Percentiles rank a stretch among this genome's conserved stretches.
These are phyloP conservation scores for Amborella trichopoda DNA, from an alignment of 164 flowering plant genomes.

Conservation along the genomic window DNA sequence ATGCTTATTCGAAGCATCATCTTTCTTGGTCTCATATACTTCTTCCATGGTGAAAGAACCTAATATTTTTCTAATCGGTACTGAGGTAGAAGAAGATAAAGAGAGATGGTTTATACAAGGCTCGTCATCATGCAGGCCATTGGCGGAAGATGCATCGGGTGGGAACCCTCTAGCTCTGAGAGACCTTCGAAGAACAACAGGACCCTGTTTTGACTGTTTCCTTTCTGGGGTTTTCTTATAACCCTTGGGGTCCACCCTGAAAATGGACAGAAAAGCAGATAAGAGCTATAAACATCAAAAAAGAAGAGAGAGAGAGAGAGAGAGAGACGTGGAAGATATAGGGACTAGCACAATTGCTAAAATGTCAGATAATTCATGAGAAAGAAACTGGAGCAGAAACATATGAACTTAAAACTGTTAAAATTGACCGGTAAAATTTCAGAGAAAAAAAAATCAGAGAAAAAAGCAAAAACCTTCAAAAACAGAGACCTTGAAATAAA, in stretches of 20 bases:
- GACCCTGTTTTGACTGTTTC: too few species aligned
- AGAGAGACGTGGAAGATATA: slow-evolving; percentile 4
- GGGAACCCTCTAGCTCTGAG: slow-evolving; percentile 52
- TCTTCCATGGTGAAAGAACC: slow-evolving; percentile 37
- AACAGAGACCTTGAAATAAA: too few species aligned
- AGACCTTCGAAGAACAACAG: slow-evolving; percentile 51
- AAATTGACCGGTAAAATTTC: too few species aligned
- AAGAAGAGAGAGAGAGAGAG: neutral
- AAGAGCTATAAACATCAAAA: neutral
- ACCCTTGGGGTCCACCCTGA: slow-evolving; percentile 35
- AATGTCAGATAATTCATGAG: too few species aligned
- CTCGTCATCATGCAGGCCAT: slow-evolving; percentile 17
- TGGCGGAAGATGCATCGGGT: slow-evolving; percentile 25
- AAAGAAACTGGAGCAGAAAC: too few species aligned
- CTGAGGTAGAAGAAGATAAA: neutral
- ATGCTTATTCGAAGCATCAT: slow-evolving; percentile 14
- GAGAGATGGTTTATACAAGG: slow-evolving; percentile 4
- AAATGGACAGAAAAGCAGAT: neutral
- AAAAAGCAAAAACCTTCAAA: too few species aligned
- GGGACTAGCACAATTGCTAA: too few species aligned
- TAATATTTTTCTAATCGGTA: slow-evolving; percentile 1
- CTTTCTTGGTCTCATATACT: slow-evolving; percentile 18
- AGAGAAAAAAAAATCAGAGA: too few species aligned
- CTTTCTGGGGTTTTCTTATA: slow-evolving; percentile 37
- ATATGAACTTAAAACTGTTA: too few species aligned